Percentiles rank a stretch among this genome's conserved stretches.
These are phyloP conservation scores for Cryptosporidium baileyi DNA, from an alignment of 169 alveolate genomes.

Conservation along the genomic window DNA sequence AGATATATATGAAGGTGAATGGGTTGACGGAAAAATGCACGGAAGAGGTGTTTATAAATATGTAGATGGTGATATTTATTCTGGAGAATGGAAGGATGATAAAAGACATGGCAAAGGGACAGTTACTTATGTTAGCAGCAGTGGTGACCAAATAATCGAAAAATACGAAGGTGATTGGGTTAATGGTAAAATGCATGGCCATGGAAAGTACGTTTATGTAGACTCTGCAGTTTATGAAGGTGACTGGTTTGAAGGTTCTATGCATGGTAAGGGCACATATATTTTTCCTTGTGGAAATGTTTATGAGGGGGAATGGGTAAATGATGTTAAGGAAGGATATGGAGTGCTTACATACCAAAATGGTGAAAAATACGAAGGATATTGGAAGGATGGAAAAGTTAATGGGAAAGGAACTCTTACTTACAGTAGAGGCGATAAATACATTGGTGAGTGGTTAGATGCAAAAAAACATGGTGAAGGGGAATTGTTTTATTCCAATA, in stretches of 20 bases:
- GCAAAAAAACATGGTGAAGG: constrained; percentile 94
- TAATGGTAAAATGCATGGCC: constrained; percentile 92
- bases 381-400: constrained; percentile 91
- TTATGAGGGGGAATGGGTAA: constrained; percentile 95
- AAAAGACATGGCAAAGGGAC: constrained; percentile 93
- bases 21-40: constrained; percentile 93
- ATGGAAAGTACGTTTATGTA: constrained; percentile 88
- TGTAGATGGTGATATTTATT: constrained; percentile 93
- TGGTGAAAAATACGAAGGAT: constrained; percentile 92
- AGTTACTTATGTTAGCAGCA: constrained; percentile 82
- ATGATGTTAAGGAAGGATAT: constrained; percentile 91
- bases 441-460: constrained; percentile 93
- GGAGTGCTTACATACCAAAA: constrained; percentile 87
- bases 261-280: constrained; percentile 92
- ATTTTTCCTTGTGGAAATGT: constrained; percentile 89
- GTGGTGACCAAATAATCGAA: constrained; percentile 78
- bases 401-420: constrained; percentile 92
- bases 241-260: constrained; percentile 93
- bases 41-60: constrained; percentile 92
- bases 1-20: constrained; percentile 94
- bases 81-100: constrained; percentile 93
- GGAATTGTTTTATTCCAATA: constrained; percentile 90
- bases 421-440: constrained; percentile 87
- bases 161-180: constrained; percentile 92
- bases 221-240: constrained; percentile 95